Base-by-base conservation (phyloP, 2,329 filamentous ascomycete genomes). In the Tympanopsis confertula region DNA sequence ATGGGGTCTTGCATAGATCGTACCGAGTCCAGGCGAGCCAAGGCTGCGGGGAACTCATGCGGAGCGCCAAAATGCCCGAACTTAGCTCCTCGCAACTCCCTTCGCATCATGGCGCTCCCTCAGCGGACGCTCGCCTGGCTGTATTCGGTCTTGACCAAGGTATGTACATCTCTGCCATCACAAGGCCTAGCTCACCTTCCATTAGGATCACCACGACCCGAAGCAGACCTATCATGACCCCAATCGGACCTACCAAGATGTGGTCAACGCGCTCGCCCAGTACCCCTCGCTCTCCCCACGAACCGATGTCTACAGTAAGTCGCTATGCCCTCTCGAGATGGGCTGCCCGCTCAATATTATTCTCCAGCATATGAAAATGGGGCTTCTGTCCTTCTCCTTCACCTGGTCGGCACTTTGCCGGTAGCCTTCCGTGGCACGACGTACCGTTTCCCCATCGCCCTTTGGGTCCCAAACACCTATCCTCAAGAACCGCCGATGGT, bases 401-500 rank as follows among this genome's bases (percentile, higher is more conserved):
- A 86, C 48, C 71, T 98, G 38, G 76, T 77, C 28, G 91, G 91
- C 46, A 96, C 88, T 3, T 63, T 98, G 26, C 88, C 91, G n/a
- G 88, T 94, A 42, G 68, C 73, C 48, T 98, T 96, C 62, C 81
- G 89, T 50, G 89, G 88, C 52, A 81, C 77, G 19, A 83, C 79
- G 4, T 98, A 96, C 60, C 76, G 86, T 46, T 96, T 96, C 50
- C 91, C 91, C 17, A 68, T 98, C 45, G 83, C 85, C 44, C 61
- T 96, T 72, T 96, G 91, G 89, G 70, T 96, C 33, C 91, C 91
- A 3, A 86, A 94, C 53, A 74, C 78, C 38, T 98, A 96, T 55
- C 91, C 91, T 1, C 71, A 76, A 44, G 86, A 94, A 50, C 71
- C 86, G 1, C 91, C 91, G 1, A 71, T 96, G 35, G 76, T 82